Evolutionary conservation across 2,329 filamentous ascomycete species (phyloP).

Genomic region (Plenodomus lindquistii): DNA sequence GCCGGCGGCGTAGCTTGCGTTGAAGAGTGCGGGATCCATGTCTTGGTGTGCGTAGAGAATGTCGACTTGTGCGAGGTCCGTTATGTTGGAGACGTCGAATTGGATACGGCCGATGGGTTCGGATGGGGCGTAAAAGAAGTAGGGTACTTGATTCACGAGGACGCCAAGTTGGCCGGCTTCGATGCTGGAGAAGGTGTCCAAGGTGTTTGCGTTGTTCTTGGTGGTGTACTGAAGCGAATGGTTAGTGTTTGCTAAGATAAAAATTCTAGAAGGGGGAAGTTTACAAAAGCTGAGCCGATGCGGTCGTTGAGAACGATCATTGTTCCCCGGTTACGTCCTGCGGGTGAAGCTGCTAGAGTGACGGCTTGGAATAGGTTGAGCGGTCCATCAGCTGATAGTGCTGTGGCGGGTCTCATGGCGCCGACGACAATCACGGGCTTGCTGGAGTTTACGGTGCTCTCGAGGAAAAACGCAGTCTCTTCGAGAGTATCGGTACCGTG

Average conservation of each 20-base stretch:
- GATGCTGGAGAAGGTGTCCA: constrained; percentile 64
- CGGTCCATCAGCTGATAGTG: constrained; percentile 65
- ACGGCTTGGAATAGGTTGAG: constrained; percentile 66
- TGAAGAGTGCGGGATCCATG: constrained; percentile 54
- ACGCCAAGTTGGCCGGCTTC: constrained; percentile 61
- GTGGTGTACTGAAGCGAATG: constrained; percentile 50
- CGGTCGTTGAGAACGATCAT: constrained; percentile 67
- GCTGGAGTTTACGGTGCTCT: constrained; percentile 59
- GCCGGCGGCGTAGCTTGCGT: constrained; percentile 54
- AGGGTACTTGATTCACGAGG: constrained; percentile 61
- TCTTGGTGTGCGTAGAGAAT: constrained; percentile 61
- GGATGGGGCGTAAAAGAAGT: constrained; percentile 62
- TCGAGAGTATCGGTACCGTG: constrained; percentile 70
- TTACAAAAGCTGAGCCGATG: constrained; percentile 57
- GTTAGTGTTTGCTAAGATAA: no score
- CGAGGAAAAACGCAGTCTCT: constrained; percentile 66
- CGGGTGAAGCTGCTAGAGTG: constrained; percentile 55
- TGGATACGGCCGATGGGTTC: constrained; percentile 50
- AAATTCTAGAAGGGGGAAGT: no score
- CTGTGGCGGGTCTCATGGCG: constrained; percentile 66
- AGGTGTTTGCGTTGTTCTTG: constrained; percentile 65
- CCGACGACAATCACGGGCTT: constrained; percentile 66
- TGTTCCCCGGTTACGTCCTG: constrained; percentile 56
- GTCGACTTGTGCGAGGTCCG: constrained; percentile 60
- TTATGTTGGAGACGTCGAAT: constrained; percentile 45